Evolutionary conservation across 2,329 filamentous ascomycete genomes (phyloP).

Genomic region (Trichoderma aggressivum): DNA sequence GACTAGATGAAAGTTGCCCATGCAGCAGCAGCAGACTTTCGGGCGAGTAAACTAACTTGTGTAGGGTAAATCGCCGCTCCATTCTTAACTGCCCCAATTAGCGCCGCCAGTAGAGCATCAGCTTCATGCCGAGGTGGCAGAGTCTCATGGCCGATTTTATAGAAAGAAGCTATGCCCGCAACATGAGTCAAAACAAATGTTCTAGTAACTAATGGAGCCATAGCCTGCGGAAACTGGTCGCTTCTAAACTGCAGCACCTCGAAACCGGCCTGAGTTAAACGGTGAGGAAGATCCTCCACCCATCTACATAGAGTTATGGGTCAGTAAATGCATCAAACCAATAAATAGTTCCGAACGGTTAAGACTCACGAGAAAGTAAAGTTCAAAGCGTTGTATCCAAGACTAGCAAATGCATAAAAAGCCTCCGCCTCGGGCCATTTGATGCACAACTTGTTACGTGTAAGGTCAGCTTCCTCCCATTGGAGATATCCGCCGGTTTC

Average conservation of each 20-base stretch:
- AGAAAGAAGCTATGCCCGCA: background rate
- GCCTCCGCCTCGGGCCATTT: background rate
- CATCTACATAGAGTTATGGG: background rate
- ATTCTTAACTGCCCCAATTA: background rate
- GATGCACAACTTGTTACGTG: background rate
- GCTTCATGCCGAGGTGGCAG: background rate
- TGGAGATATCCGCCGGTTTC: constrained; percentile 1
- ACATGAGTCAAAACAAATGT: background rate
- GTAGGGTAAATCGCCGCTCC: background rate
- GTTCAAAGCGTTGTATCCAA: background rate
- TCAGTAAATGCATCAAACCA: background rate
- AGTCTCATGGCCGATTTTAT: background rate
- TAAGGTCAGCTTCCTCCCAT: background rate
- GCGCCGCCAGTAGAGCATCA: background rate
- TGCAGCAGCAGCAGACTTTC: background rate
- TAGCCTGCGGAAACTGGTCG: background rate
- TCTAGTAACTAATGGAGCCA: background rate
- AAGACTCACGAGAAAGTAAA: background rate
- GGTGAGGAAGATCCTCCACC: background rate
- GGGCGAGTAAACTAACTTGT: background rate
- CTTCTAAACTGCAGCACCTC: background rate
- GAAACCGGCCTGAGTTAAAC: background rate
- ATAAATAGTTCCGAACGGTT: background rate
- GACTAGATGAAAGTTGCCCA: background rate
- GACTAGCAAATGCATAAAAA: background rate